Evolutionary conservation across 305 asterid species (phyloP).

Genomic region (Solanum hybrid): DNA sequence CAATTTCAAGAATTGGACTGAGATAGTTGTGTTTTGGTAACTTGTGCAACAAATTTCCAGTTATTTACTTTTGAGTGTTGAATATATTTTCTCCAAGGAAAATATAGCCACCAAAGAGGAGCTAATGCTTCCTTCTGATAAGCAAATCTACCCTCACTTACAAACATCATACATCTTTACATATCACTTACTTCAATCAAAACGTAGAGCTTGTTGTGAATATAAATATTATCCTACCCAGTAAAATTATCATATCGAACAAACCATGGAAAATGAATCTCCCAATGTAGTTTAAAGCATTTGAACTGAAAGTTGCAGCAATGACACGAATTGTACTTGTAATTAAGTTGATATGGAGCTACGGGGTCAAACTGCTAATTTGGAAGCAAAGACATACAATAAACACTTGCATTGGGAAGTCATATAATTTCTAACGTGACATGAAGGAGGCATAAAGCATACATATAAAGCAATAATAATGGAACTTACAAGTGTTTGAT

Average conservation of each 20-base stretch:
- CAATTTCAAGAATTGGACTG: not conserved
- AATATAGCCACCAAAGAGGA: not conserved
- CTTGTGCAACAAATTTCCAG: not conserved
- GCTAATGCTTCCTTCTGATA: not conserved
- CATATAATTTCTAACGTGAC: not conserved
- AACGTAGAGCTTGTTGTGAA: not conserved
- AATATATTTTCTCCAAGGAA: not conserved
- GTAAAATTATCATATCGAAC: not conserved
- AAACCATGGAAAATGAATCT: not conserved
- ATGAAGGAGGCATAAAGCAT: not conserved
- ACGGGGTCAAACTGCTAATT: not conserved
- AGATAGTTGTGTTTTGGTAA: not conserved
- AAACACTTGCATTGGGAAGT: not conserved
- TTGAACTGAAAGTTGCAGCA: not conserved
- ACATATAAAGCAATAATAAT: not conserved
- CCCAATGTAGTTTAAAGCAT: not conserved
- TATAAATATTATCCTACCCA: not conserved
- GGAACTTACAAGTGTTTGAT: conserved; percentile 55
- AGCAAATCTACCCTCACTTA: not conserved
- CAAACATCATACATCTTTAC: not conserved
- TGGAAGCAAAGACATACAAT: not conserved
- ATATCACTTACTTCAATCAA: not conserved
- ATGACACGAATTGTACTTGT: not conserved
- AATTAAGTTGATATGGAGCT: not conserved
- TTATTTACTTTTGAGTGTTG: not conserved